Evolutionary conservation across 148 eudicot genomes (phyloP).

Genomic region (Cornus florida): DNA sequence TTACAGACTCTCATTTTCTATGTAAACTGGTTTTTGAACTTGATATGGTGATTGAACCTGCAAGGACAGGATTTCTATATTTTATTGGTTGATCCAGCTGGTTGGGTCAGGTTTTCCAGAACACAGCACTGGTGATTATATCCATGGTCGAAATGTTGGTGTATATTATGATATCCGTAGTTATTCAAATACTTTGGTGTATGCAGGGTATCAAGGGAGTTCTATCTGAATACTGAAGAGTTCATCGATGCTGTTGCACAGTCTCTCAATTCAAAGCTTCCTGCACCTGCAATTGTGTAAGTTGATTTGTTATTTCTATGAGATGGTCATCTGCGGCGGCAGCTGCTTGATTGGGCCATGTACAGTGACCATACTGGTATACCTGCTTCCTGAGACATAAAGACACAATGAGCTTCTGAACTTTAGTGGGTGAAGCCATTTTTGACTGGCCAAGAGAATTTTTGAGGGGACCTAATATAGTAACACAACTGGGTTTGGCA

Average conservation of each 20-base stretch:
- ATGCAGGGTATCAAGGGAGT: slow-evolving; percentile 61
- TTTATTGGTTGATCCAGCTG: not conserved
- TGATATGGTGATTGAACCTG: not conserved
- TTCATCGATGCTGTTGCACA: slow-evolving; percentile 66
- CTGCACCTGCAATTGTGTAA: slow-evolving; percentile 23
- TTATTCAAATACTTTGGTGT: not conserved
- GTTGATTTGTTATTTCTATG: not conserved
- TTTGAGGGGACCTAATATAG: not conserved
- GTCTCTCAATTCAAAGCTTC: slow-evolving; percentile 45
- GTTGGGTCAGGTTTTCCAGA: not conserved
- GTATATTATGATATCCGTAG: not conserved
- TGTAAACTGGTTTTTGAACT: not conserved
- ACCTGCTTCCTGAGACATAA: not conserved
- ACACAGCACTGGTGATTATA: not conserved
- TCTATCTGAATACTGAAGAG: slow-evolving; percentile 64
- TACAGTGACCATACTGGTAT: not conserved
- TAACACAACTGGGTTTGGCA: not conserved
- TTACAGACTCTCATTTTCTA: not conserved
- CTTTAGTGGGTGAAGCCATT: not conserved
- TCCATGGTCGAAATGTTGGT: not conserved
- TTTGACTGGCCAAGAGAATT: not conserved
- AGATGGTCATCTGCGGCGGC: not conserved
- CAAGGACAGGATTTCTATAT: not conserved
- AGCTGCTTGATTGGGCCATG: not conserved
- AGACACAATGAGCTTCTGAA: not conserved